Base-by-base conservation (phyloP, 2,329 filamentous ascomycete species). In the Pleoardoris graminearum region DNA sequence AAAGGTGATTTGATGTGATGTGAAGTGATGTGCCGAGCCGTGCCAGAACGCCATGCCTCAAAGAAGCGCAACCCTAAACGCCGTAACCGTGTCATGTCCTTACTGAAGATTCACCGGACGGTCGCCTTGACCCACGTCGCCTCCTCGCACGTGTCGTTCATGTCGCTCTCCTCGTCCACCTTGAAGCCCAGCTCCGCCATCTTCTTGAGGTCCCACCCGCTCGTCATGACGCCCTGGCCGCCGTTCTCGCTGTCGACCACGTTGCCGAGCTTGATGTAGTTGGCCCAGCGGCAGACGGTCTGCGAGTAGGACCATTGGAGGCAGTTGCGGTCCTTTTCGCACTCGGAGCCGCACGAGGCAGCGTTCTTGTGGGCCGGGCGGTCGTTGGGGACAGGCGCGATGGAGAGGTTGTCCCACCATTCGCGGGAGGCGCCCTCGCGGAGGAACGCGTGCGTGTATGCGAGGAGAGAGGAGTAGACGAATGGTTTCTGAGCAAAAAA, bases 71-170 rank as follows among this genome's bases (percentile, higher is more conserved):
- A 19, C 43, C 43, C 30, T 30, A 22, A 41, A 41, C 38, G 38
- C 38, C 38, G 23, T 41, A 36, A 27, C 27, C 38, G 38, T 41
- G 21, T 41, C 38, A 22, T 48, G 36, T 38, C 23, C 14, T 14
- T 21, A 8, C n/a, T n/a, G n/a, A n/a, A n/a, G n/a, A n/a, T n/a
- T 51, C 56, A 66, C 44, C 54, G 54, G 46, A 59, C 61, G 61
- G 55, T 60, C 3, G 74, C 72, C 38, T 61, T 73, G 21, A 75
- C 61, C 74, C 75, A 77, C 27, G 70, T 71, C 16, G 70, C 71
- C 48, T 72, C 64, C 29, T 66, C 51, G 51, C 74, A 76, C 0
- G 60, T 70, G 52, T 66, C 70, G 45, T 60, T 71, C 48, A 63
- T 72, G 38, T 62, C 70, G 53, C 68, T 71, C 30, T 71, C 58